Base-by-base conservation (phyloP, 768 basidiomycete species). In the Sporobolomyces roseus region DNA sequence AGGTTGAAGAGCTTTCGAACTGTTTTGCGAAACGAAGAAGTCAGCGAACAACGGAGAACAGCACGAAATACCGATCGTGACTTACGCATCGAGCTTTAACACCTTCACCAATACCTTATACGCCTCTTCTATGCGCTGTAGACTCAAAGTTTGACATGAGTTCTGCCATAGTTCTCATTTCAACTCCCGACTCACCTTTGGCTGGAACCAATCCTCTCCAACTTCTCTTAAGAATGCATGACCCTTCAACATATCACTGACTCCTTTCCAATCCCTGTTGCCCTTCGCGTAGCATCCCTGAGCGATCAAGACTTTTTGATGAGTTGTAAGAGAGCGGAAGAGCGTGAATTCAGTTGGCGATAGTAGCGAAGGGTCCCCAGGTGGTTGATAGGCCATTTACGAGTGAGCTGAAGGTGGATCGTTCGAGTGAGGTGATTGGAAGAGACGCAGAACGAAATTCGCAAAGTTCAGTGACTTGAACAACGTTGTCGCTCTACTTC, bases 221-320 rank as follows among this genome's bases (percentile, higher is more conserved):
- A 50, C 43, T 1, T 33, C 43, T 17, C 32, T 38, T 23, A 72
- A 43, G 25, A 73, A 30, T 25, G 58, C 61, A 27, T 73, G 71
- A 0, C 65, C 71, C 25, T 19, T 13, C 13, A 69, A 30, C 32
- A 69, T 21, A 21, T 19, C 14, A 2, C 48, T 51, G 8, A 63
- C 67, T 0, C 32, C 54, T 4, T 12, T 29, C 0, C 3, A 69
- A 52, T 66, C 61, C 8, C 13, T 21, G 4, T 50, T 61, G 17
- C 71, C 71, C 9, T 50, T 33, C 16, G 56, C 38, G 35, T 69
- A 66, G 16, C 52, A 52, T 16, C 55, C 67, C 17, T 73, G 71
- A 4, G 67, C 67, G 61, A 73, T 30, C 14, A 73, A 56, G 30
- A 73, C 43, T 33, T 62, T 62, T 43, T 66, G 61, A 48, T 54